A percentile compares a stretch with the other conserved stretches of the same genome.
These are phyloP conservation scores for Pyricularia pennisetigena DNA, from an alignment of 2,329 filamentous ascomycete species.

Conservation along the genomic window DNA sequence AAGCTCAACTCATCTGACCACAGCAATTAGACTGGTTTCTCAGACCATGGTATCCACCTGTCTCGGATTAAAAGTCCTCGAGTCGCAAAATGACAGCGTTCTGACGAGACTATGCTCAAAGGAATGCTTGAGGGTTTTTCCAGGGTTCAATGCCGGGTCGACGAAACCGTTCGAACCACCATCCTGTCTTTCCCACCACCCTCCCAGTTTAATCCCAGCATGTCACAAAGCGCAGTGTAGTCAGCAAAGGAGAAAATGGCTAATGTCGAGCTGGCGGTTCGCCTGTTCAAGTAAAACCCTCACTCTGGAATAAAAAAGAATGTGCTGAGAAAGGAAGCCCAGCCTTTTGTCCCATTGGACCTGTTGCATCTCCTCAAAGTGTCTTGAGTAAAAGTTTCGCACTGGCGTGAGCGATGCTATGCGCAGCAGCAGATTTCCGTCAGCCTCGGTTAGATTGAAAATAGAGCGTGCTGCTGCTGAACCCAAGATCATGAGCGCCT, in stretches of 20 bases:
- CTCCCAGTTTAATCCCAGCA: conserved; percentile 28
- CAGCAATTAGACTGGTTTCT: background rate
- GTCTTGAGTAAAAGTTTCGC: background rate
- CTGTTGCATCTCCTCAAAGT: background rate
- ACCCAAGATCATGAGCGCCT: conserved; percentile 35
- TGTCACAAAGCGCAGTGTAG: conserved; percentile 41
- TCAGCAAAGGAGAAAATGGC: conserved; percentile 30
- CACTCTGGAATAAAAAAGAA: background rate
- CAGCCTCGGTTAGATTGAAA: conserved; percentile 19
- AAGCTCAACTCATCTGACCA: background rate
- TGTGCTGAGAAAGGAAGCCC: background rate
- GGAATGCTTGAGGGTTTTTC: background rate
- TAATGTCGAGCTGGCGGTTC: conserved; percentile 48
- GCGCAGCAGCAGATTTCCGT: conserved; percentile 21
- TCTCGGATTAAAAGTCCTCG: background rate
- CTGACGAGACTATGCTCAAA: background rate
- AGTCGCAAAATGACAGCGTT: conserved; percentile 21
- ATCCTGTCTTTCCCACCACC: background rate
- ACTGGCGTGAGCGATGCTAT: conserved; percentile 23
- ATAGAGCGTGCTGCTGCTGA: conserved; percentile 29
- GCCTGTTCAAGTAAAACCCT: background rate
- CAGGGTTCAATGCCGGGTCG: background rate
- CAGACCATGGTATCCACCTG: background rate
- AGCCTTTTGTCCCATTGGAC: background rate
- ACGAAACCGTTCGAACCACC: background rate